Percentiles rank a stretch among this genome's conserved stretches.
phyloP scores from a whole-genome alignment of 1,139 yeast genomes.

The Scheffersomyces stambukii region DNA sequence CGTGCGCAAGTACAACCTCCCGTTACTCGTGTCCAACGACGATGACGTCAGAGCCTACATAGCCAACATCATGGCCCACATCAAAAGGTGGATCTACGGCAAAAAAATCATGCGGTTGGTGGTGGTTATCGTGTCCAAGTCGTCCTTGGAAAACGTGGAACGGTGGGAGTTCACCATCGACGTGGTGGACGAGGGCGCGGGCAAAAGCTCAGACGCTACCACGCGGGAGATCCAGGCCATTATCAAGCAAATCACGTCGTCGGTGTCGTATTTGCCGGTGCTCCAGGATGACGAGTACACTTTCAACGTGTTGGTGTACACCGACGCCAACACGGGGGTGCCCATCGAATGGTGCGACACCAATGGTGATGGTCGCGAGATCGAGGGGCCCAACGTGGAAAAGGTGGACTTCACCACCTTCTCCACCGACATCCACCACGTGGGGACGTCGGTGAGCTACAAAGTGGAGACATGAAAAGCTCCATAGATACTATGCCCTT shows the following conservation, averaged over 20 bases:
- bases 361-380: constrained; percentile 49
- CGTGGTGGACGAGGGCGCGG: constrained; percentile 18
- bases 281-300: constrained; percentile 66
- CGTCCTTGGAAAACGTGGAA: constrained; percentile 67
- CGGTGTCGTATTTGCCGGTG: constrained; percentile 80
- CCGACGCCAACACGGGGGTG: constrained; percentile 58
- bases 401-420: constrained; percentile 69
- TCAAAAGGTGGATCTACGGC: constrained; percentile 76
- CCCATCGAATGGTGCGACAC: constrained; percentile 89
- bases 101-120: constrained; percentile 68
- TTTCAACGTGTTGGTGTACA: constrained; percentile 82
- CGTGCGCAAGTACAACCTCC: constrained; percentile 77
- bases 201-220: constrained; percentile 46
- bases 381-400: constrained; percentile 55
- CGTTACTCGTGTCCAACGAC: constrained; percentile 68
- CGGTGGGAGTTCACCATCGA: constrained; percentile 82
- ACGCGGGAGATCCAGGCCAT: constrained; percentile 80
- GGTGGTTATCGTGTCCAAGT: constrained; percentile 66
- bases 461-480: no score
- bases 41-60: constrained; percentile 75
- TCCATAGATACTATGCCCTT: no score
- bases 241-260: constrained; percentile 84
- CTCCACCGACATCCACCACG: constrained; percentile 63
- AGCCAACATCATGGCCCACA: constrained; percentile 63
- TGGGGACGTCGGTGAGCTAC: constrained; percentile 78